Evolutionary conservation across 108 stramenopile species (phyloP).

Genomic region (Fistulifera pelliculosa): DNA sequence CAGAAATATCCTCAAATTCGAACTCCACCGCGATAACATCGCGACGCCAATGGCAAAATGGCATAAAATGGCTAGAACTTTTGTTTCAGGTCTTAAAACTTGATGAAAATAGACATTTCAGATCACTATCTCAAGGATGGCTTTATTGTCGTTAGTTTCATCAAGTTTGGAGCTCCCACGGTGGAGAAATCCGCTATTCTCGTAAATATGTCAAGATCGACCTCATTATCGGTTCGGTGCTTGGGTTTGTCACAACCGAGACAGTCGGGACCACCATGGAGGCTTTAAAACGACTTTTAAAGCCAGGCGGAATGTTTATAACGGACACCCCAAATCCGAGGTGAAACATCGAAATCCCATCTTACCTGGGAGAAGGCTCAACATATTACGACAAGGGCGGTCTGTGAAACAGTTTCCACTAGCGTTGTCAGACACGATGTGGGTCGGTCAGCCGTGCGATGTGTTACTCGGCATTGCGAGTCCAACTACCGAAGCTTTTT

Average conservation of each 20-base stretch:
- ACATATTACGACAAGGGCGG: constrained; percentile 18
- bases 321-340: constrained; percentile 34
- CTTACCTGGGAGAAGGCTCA: constrained; percentile 17
- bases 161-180: too few species aligned
- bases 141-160: too few species aligned
- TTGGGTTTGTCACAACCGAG: constrained; percentile 25
- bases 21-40: neutral
- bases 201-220: too few species aligned
- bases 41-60: constrained; percentile 8
- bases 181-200: too few species aligned
- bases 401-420: constrained; percentile 9
- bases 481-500: too few species aligned
- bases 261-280: constrained; percentile 28
- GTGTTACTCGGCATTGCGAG: too few species aligned
- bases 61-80: constrained; percentile 14
- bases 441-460: too few species aligned
- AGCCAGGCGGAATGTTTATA: constrained; percentile 22
- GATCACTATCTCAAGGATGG: too few species aligned
- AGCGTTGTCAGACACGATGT: constrained; percentile 11
- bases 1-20: neutral
- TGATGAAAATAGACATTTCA: too few species aligned
- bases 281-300: constrained; percentile 19
- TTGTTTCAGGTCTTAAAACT: too few species aligned
- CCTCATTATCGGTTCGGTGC: constrained; percentile 32
- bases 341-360: constrained; percentile 11